Evolutionary conservation across 352 stramenopile genomes (phyloP).

Genomic region (Bremia lactucae): DNA sequence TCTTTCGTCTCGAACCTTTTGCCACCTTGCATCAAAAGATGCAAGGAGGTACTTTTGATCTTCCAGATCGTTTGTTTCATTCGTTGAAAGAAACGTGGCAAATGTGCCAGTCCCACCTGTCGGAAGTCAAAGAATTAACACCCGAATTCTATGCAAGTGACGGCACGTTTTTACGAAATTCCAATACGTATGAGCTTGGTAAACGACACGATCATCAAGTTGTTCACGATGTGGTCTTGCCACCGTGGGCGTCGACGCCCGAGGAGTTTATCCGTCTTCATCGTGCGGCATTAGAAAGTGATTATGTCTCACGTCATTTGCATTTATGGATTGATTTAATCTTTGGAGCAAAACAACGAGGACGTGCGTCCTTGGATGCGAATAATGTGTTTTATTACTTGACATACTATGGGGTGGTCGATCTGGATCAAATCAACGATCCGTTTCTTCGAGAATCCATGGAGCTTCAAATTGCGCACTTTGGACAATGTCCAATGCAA

Average conservation of each 20-base stretch:
- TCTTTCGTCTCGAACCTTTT: conserved; percentile 97
- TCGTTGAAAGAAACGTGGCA: conserved; percentile 94
- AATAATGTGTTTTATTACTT: conserved; percentile 96
- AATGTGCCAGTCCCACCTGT: conserved; percentile 95
- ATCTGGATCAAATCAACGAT: conserved; percentile 94
- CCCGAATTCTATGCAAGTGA: conserved; percentile 94
- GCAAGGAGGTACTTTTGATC: conserved; percentile 95
- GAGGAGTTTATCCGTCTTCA: conserved; percentile 95
- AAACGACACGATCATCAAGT: conserved; percentile 63
- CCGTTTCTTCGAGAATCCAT: conserved; percentile 88
- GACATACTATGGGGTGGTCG: conserved; percentile 90
- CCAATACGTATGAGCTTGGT: conserved; percentile 93
- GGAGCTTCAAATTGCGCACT: conserved; percentile 97
- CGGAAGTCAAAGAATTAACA: conserved; percentile 98
- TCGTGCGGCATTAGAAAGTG: conserved; percentile 94
- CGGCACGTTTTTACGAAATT: conserved; percentile 93
- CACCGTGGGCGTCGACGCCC: conserved; percentile 92
- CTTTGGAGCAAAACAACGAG: conserved; percentile 97
- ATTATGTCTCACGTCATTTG: conserved; percentile 94
- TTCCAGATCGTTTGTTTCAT: conserved; percentile 95
- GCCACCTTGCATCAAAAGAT: conserved; percentile 93
- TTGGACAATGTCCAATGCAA: conserved; percentile 97
- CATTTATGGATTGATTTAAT: conserved; percentile 99
- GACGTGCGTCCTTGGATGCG: conserved; percentile 86
- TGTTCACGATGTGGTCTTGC: conserved; percentile 93